Evolutionary conservation across 805 yeast genomes (phyloP), one percentile per base, ranked within the genome.

Genomic region (Saturnispora dispora): DNA sequence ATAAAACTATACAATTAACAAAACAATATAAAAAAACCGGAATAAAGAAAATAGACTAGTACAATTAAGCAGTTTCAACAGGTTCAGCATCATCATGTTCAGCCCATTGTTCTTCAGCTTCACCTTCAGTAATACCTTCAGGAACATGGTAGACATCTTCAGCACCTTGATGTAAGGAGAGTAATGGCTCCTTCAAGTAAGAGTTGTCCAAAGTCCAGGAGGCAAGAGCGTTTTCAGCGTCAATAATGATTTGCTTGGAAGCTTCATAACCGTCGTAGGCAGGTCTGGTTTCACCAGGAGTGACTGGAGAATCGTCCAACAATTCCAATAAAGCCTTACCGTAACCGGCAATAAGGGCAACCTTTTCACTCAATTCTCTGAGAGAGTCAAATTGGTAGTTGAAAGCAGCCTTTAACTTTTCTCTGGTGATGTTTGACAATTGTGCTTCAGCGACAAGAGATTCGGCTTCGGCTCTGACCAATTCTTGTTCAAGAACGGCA

Each of bases 361-460:
- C 79, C 77, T 93, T 93, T 78, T 93, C 98, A 62, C 96, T 81
- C 71, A 84, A 83, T 76, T 91, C 99, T 71, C 96, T 86, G 58
- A 85, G 76, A 53, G 97, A 87, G 70, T 93, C 98, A 63, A 91
- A 91, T 74, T 91, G 96, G 75, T 91, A 90, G 76, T 86, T 83
- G 79, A 87, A 93, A 51, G 97, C 95, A 59, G 96, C 93, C 84
- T 93, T 93, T 69, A 91, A 78, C 77, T 90, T 90, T 75, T 90
- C 97, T 73, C 99, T 87, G 63, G 98, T 91, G 73, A 93, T 91
- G 77, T 91, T 91, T 57, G 96, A 88, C 68, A 91, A 82, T 77
- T 91, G 99, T 54, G 98, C 98, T 77, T 91, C 99, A 54, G 99
- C 99, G 63, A 91, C 99, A 63, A 91, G 82, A 48, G 96, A 88